Base-by-base conservation (phyloP, 2,329 filamentous ascomycete genomes). In the Claviceps humidiphila region DNA sequence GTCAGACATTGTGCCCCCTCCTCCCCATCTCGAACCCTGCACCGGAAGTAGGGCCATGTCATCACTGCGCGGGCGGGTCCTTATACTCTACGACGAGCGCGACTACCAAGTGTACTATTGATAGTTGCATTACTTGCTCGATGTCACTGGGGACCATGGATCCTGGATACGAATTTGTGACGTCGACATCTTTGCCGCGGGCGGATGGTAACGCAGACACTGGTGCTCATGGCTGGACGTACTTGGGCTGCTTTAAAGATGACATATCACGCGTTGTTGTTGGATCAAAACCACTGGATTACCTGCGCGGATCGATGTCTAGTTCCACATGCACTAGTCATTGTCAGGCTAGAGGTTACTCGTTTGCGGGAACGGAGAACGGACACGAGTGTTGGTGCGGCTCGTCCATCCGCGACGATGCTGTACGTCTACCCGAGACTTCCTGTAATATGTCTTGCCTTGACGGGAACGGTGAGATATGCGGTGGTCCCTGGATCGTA, bases 351-450 rank as follows among this genome's bases (percentile, higher is more conserved):
- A 63, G 63, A 11, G 68, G 68, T 4, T 73, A 68, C 57, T 55
- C 57, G 2, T 70, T 74, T 54, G 75, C 75, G 5, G 76, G 76
- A 5, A 65, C 76, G 0, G 74, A 80, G 59, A 74, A 72, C 55
- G 66, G 65, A 7, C 61, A 63, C 20, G 72, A 80, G 58, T 80
- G 77, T 60, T 80, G 72, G 66, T 81, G 75, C 56, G 72, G 68
- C 38, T 56, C 58, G 11, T 54, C 54, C 3, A 59, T 64, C 38
- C 59, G 55, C 4, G 56, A 57, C 47, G 57, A 60, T 47, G 56
- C 57, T 2, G 51, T 61, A 20, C 54, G 56, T 38, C 50, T 63
- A 16, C 61, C 61, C 2, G 59, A 62, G 24, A 55, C 47, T 4
- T 58, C 56, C 22, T 65, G 62, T 37, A 53, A 55, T 34, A 57